Evolutionary conservation across 352 stramenopile species (phyloP).

Genomic region (Aphanomyces invadans): DNA sequence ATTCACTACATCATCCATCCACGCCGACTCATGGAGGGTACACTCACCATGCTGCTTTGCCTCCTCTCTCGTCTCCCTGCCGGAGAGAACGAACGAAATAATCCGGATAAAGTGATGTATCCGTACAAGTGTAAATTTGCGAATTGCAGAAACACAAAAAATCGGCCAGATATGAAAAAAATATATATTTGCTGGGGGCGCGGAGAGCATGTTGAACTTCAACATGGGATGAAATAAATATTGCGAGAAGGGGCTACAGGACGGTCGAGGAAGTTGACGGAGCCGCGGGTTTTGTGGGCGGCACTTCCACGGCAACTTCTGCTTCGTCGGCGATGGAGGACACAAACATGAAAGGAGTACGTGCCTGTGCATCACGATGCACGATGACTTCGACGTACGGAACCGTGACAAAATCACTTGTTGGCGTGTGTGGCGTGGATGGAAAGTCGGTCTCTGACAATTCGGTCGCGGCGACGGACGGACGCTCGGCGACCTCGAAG

Average conservation of each 20-base stretch:
- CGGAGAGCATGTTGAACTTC: not conserved
- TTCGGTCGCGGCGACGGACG: conserved; percentile 4
- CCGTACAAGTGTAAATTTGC: not conserved
- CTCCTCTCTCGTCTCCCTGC: no score
- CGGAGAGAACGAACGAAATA: no score
- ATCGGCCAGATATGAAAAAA: no score
- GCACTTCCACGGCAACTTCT: not conserved
- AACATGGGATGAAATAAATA: not conserved
- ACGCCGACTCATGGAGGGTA: not conserved
- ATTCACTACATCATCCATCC: not conserved
- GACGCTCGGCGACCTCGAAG: not conserved
- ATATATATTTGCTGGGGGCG: no score
- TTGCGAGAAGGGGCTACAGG: not conserved
- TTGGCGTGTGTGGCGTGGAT: not conserved
- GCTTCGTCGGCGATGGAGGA: not conserved
- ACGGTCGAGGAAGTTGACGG: not conserved
- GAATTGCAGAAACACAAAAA: no score
- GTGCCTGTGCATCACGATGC: not conserved
- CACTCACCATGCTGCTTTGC: conserved; percentile 10
- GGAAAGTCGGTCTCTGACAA: conserved; percentile 2
- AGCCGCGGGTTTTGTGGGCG: not conserved
- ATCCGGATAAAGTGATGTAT: not conserved
- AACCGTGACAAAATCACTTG: not conserved
- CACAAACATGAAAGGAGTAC: not conserved
- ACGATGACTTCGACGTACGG: conserved; percentile 15